A percentile compares a stretch with the other conserved stretches of the same genome.
Conservation (phyloP, 225 moss, liverwort and hornwort species). For the Polytrichum commune region DNA sequence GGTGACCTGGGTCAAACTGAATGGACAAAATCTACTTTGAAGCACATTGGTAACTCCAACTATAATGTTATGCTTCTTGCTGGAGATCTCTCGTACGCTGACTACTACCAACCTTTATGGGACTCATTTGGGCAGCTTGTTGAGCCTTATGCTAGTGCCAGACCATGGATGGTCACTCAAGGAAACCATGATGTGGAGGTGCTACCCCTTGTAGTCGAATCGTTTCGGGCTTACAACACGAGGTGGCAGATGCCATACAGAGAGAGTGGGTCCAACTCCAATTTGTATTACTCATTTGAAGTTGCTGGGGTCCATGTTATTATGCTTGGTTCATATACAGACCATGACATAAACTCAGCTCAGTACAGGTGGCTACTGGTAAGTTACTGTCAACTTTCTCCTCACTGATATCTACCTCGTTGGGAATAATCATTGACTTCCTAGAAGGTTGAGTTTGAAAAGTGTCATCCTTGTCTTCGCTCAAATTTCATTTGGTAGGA, state of each 20-base stretch:
- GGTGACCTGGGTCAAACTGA: constrained; percentile 86
- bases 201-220: constrained; percentile 56
- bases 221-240: constrained; percentile 73
- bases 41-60: constrained; percentile 51
- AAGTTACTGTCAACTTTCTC: neutral
- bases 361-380: constrained; percentile 84
- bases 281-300: constrained; percentile 87
- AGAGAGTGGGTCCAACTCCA: constrained; percentile 80
- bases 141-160: constrained; percentile 64
- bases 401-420: no score
- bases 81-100: constrained; percentile 86
- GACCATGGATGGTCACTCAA: constrained; percentile 89
- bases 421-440: no score
- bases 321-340: constrained; percentile 81
- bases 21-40: constrained; percentile 74
- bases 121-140: constrained; percentile 85
- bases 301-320: constrained; percentile 86
- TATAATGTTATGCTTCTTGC: constrained; percentile 69
- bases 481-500: no score
- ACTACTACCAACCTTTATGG: constrained; percentile 90
- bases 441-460: no score
- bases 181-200: constrained; percentile 87
- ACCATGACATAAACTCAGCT: constrained; percentile 45
- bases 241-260: constrained; percentile 84
- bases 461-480: no score